phyloP scores from a whole-genome alignment of 2,329 filamentous ascomycete species.

The Pseudopyricularia cyperi region DNA sequence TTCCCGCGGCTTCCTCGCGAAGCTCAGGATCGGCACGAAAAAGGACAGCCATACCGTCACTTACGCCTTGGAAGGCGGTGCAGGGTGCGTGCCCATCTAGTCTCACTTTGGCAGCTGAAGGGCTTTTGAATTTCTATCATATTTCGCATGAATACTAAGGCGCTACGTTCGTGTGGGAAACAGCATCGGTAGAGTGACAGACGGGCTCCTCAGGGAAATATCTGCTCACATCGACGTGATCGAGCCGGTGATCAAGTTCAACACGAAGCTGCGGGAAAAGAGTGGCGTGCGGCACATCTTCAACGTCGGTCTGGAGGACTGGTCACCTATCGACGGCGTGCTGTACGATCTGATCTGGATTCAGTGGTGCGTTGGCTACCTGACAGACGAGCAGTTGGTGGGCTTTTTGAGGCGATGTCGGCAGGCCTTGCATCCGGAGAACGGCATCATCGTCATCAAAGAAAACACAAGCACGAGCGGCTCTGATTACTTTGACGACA shows the following conservation, averaged over 20 bases:
- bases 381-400: slow-evolving; percentile 60
- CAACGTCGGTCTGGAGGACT: slow-evolving; percentile 61
- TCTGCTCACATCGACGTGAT: slow-evolving; percentile 65
- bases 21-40: slow-evolving; percentile 36
- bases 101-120: background rate
- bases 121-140: too few species aligned
- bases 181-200: slow-evolving; percentile 71
- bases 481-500: slow-evolving; percentile 58
- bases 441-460: slow-evolving; percentile 57
- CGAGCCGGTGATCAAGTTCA: slow-evolving; percentile 77
- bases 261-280: slow-evolving; percentile 41
- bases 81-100: slow-evolving; percentile 17
- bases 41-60: slow-evolving; percentile 13
- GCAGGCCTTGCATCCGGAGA: slow-evolving; percentile 16
- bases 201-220: slow-evolving; percentile 57
- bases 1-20: slow-evolving; percentile 55
- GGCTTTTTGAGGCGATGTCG: slow-evolving; percentile 51
- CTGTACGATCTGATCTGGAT: slow-evolving; percentile 74
- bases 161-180: background rate
- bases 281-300: slow-evolving; percentile 49
- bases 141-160: too few species aligned
- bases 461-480: slow-evolving; percentile 55
- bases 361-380: slow-evolving; percentile 78
- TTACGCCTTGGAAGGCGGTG: slow-evolving; percentile 22
- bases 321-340: slow-evolving; percentile 32